A percentile compares a stretch with the other conserved stretches of the same genome.
Conservation (phyloP, 208 protist genomes). For the Trypanosoma congolense region DNA sequence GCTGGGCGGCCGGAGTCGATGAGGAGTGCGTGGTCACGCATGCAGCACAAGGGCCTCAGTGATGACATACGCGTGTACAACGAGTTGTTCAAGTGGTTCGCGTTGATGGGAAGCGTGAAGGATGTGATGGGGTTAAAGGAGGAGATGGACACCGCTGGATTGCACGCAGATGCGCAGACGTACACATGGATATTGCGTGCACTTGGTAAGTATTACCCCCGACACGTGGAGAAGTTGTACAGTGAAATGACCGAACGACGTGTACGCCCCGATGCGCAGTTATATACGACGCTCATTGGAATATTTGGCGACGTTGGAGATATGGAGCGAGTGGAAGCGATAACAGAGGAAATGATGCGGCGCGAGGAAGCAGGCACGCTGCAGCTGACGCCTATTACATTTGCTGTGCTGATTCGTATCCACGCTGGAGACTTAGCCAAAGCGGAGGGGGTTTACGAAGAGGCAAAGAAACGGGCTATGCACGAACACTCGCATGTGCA, state of each 20-base stretch:
- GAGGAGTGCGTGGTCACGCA: conserved; percentile 67
- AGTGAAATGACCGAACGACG: conserved; percentile 50
- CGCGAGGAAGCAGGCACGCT: conserved; percentile 70
- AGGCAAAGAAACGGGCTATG: conserved; percentile 59
- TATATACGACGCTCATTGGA: conserved; percentile 81
- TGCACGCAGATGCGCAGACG: conserved; percentile 60
- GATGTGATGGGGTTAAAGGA: conserved; percentile 60
- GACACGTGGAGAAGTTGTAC: conserved; percentile 71
- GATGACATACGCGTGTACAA: conserved; percentile 84
- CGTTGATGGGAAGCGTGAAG: conserved; percentile 85
- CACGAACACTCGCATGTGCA: conserved; percentile 77
- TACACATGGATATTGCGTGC: conserved; percentile 80
- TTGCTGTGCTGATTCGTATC: conserved; percentile 74
- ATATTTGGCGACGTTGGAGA: conserved; percentile 70
- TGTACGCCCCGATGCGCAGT: conserved; percentile 63
- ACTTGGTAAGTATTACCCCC: conserved; percentile 78
- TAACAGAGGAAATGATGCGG: conserved; percentile 62
- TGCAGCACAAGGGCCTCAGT: conserved; percentile 58
- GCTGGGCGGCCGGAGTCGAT: conserved; percentile 69
- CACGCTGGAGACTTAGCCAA: conserved; percentile 38
- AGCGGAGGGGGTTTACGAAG: conserved; percentile 47
- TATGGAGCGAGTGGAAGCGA: conserved; percentile 37
- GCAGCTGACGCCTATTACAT: conserved; percentile 69
- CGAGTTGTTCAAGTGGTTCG: conserved; percentile 83
- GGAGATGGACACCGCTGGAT: conserved; percentile 32